These are phyloP conservation scores for Ilyonectria sp. DNA, from an alignment of 2,329 filamentous ascomycete genomes.

Conservation along the genomic window DNA sequence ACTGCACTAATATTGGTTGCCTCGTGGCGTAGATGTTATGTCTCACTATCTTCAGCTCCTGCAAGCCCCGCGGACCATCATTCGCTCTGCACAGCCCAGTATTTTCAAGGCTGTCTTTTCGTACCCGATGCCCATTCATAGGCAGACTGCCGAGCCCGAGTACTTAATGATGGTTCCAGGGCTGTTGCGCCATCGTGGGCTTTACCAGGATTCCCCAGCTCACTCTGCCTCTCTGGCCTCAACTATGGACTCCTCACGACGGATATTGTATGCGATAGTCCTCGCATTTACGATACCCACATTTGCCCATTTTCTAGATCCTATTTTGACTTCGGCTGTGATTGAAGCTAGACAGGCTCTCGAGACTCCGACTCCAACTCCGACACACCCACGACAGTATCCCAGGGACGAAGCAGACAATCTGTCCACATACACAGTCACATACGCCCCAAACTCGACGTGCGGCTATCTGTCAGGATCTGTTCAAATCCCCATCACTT, in stretches of 20 bases:
- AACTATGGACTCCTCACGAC: background rate
- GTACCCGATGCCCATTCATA: background rate
- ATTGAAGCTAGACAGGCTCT: conserved; percentile 16
- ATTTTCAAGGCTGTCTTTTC: background rate
- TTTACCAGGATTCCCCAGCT: background rate
- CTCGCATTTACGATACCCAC: background rate
- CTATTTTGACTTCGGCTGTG: background rate
- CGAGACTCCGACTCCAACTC: background rate
- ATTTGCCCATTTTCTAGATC: background rate
- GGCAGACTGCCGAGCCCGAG: background rate
- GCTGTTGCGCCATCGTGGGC: background rate
- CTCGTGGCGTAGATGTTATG: conserved; percentile 7
- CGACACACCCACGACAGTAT: background rate
- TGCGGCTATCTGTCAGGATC: conserved; percentile 31
- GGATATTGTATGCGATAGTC: background rate
- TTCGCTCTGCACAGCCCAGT: conserved; percentile 3
- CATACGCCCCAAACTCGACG: conserved; percentile 26
- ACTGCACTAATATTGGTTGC: background rate
- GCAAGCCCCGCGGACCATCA: conserved; percentile 7
- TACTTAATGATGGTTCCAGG: background rate
- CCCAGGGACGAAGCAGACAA: background rate
- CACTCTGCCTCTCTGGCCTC: background rate
- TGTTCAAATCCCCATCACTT: conserved; percentile 25
- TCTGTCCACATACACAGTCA: conserved; percentile 11
- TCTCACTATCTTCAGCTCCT: conserved; percentile 10